Conservation (phyloP, 2,329 filamentous ascomycete genomes). For the Tolypocladium paradoxum region DNA sequence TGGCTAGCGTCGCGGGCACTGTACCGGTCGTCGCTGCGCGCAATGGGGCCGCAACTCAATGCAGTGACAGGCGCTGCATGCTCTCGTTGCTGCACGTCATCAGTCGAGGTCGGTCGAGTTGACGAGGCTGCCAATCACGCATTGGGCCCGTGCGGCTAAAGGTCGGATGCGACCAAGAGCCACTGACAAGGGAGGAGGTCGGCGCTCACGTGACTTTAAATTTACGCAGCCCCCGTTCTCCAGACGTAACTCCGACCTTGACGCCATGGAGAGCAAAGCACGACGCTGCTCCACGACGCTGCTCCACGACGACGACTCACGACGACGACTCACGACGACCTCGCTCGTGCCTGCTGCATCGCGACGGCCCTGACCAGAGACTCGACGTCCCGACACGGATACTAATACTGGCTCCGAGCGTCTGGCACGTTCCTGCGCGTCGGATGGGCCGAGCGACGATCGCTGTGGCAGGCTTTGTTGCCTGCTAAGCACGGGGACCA, state of each 20-base stretch:
- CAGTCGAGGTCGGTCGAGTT: neutral
- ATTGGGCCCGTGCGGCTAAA: neutral
- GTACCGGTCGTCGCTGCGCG: neutral
- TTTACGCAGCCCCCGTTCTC: constrained; percentile 23
- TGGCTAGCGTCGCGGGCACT: neutral
- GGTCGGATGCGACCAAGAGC: neutral
- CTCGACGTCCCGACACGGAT: neutral
- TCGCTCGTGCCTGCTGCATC: constrained; percentile 10
- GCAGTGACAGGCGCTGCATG: neutral
- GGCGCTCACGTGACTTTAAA: constrained; percentile 32
- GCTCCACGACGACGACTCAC: constrained; percentile 13
- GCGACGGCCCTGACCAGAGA: constrained; percentile 1
- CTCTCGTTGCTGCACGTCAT: neutral
- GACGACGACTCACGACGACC: constrained; percentile 8
- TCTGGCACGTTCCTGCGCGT: constrained; percentile 14
- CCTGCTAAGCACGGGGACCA: constrained; percentile 26
- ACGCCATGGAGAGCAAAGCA: constrained; percentile 14
- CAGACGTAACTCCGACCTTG: constrained; percentile 19
- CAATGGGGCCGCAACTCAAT: neutral
- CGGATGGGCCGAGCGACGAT: constrained; percentile 36
- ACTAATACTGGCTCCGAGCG: neutral
- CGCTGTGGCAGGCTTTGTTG: constrained; percentile 38
- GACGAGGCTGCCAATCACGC: neutral
- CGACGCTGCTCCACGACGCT: constrained; percentile 11
- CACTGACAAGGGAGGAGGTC: constrained; percentile 2